phyloP scores from a whole-genome alignment of 2,329 filamentous ascomycete genomes.

The Pseudopyricularia cyperi region DNA sequence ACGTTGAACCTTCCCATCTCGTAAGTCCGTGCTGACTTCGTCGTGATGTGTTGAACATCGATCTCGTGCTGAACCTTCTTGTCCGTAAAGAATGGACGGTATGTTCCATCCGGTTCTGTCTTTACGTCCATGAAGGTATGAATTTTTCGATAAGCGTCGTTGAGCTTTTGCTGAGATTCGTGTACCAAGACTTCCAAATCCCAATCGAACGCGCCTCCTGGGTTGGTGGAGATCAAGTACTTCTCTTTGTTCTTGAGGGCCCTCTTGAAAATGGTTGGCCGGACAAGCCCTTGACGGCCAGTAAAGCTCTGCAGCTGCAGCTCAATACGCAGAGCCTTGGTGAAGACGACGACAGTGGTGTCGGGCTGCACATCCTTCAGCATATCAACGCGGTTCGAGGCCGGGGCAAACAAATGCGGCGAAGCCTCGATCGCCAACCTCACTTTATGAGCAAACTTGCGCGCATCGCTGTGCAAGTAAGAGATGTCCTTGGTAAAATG shows the following conservation, averaged over 20 bases:
- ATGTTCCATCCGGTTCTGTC: constrained; percentile 6
- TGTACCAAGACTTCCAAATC: constrained; percentile 17
- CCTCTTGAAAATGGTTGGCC: constrained; percentile 1
- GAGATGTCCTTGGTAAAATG: neutral
- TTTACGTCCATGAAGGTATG: constrained; percentile 12
- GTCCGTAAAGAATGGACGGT: constrained; percentile 14
- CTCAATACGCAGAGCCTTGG: constrained; percentile 10
- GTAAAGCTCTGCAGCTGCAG: constrained; percentile 6
- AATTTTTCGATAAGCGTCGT: constrained; percentile 11
- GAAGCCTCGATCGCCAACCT: neutral
- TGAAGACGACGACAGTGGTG: constrained; percentile 7
- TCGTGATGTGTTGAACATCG: constrained; percentile 5
- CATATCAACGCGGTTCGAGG: neutral
- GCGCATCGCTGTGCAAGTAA: neutral
- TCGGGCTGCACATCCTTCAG: constrained; percentile 6
- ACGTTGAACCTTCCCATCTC: constrained; percentile 13
- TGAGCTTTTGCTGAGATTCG: constrained; percentile 6
- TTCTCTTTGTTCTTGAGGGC: constrained; percentile 8
- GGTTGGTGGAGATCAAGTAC: constrained; percentile 17
- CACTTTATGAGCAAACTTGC: neutral
- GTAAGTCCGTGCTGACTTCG: constrained; percentile 1
- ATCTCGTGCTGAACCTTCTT: constrained; percentile 18
- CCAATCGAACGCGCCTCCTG: constrained; percentile 22
- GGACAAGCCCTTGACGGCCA: constrained; percentile 3
- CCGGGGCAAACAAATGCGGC: neutral